Percentiles rank a stretch among this genome's conserved stretches.
phyloP scores from a whole-genome alignment of 2,329 filamentous ascomycete genomes.

The Dendryphion nanum region DNA sequence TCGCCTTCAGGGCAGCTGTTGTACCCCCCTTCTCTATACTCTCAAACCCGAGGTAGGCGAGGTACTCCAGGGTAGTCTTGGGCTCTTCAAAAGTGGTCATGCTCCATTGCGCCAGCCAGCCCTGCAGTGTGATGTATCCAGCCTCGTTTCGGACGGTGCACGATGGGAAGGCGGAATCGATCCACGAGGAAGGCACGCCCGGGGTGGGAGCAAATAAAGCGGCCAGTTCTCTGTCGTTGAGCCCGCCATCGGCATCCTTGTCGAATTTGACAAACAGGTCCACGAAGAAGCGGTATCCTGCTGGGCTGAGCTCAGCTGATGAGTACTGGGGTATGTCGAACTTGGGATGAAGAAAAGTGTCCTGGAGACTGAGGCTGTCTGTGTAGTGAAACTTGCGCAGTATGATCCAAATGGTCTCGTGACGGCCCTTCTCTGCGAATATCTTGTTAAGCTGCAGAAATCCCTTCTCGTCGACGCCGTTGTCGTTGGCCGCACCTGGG shows the following conservation, averaged over 20 bases:
- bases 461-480: constrained; percentile 75
- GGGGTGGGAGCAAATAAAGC: constrained; percentile 92
- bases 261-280: constrained; percentile 94
- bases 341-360: constrained; percentile 86
- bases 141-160: constrained; percentile 95
- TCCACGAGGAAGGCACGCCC: constrained; percentile 82
- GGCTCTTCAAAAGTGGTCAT: constrained; percentile 98
- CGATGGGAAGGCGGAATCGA: constrained; percentile 83
- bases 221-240: constrained; percentile 81
- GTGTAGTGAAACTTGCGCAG: constrained; percentile 93
- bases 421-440: constrained; percentile 94
- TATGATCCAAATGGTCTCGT: constrained; percentile 98
- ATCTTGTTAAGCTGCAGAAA: constrained; percentile 93
- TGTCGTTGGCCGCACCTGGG: constrained; percentile 56
- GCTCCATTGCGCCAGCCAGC: constrained; percentile 98
- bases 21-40: constrained; percentile 69
- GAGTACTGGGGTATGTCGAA: constrained; percentile 92
- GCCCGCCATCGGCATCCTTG: constrained; percentile 93
- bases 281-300: constrained; percentile 95
- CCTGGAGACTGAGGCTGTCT: constrained; percentile 87
- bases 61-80: constrained; percentile 90
- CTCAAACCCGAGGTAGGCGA: constrained; percentile 95
- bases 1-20: constrained; percentile 86
- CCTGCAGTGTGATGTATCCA: constrained; percentile 91
- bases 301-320: constrained; percentile 89